These are phyloP conservation scores for Diplosphaera chodatii DNA, from an alignment of 139 green algal genomes.

Conservation along the genomic window DNA sequence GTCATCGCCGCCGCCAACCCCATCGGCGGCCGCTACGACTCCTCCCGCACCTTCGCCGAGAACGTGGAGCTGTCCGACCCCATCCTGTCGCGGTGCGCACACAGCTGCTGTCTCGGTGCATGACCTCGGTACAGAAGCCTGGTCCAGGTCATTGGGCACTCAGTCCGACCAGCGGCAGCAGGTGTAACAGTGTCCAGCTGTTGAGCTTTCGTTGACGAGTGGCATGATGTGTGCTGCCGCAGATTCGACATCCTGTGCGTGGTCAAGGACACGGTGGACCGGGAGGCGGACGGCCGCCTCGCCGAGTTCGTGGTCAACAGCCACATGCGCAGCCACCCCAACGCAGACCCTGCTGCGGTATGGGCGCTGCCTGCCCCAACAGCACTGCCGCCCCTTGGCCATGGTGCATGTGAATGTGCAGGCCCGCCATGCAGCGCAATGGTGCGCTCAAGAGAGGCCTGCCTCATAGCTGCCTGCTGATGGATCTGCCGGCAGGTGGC, in stretches of 20 bases:
- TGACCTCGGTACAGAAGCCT: too few relatives aligned
- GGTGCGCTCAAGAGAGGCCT: too few relatives aligned
- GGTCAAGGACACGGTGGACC: slow-evolving; percentile 93
- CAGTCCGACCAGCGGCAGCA: not conserved
- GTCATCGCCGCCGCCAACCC: slow-evolving; percentile 98
- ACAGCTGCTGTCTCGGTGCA: too few relatives aligned
- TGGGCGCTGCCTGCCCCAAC: not conserved
- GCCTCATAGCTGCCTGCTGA: too few relatives aligned
- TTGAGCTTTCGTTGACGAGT: too few relatives aligned
- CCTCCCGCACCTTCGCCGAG: slow-evolving; percentile 72
- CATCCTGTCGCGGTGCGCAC: slow-evolving; percentile 87
- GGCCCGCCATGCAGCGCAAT: too few relatives aligned
- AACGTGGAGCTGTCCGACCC: slow-evolving; percentile 94
- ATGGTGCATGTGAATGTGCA: too few relatives aligned
- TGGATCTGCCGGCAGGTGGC: not conserved
- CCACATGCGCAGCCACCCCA: slow-evolving; percentile 78
- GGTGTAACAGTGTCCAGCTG: too few relatives aligned
- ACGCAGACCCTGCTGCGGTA: slow-evolving; percentile 12
- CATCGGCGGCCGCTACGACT: slow-evolving; percentile 91
- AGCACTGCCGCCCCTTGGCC: too few relatives aligned
- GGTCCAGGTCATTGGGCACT: too few relatives aligned
- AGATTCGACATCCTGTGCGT: slow-evolving; percentile 96
- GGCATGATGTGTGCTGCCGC: too few relatives aligned
- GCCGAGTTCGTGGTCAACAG: slow-evolving; percentile 89
- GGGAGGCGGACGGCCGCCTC: slow-evolving; percentile 80